Evolutionary conservation across 164 flowering plant species (phyloP), one percentile per base, ranked within the genome.

Genomic region (Saururus chinensis): DNA sequence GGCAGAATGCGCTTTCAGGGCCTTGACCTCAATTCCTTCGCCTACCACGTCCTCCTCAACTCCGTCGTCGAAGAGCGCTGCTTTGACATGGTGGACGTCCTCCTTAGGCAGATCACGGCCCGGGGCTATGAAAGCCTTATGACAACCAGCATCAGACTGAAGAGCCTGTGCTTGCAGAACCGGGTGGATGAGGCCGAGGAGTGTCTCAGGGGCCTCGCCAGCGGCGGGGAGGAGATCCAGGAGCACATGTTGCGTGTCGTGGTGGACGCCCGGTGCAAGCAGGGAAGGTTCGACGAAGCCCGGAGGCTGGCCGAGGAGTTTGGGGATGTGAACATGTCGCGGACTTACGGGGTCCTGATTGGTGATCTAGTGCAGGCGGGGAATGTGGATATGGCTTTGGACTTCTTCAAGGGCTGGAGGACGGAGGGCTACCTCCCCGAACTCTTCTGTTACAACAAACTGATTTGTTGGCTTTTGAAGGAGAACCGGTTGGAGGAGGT

Each of bases 1-100:
- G 93, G 83, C 59, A 77, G 42, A 77, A 86, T 92, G 96, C 81
- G 96, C 35, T 86, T 79, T 56, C 69, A 67, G 11, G 98, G 96
- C 16, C 40, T 79, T 5, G 96, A 89, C 66, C 76, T 89, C 71
- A 86, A 85, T 59, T 1, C 24, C 0, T 73, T 80, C 63, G 70
- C 77, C 0, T 92, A 89, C 55, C 83, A 92, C 61, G 92, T 92
- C 53, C 74, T 92, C 17, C 59, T 92, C 72, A 86, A 89, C 75
- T 76, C 92, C 0, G 64, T 89, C 40, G 86, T 84, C 6, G 96
- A 92, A 70, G 76, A 77, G 52, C 70, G 64, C 22, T 70, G 70
- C 40, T 86, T 70, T 64, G 89, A 82, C 49, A 74, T 66, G 1
- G 79, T 71, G 25, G 78, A 83, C 0, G 73, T 67, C 0, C 60